These are phyloP conservation scores for Fusarium secorum DNA, from an alignment of 2,329 filamentous ascomycete species.

Conservation along the genomic window DNA sequence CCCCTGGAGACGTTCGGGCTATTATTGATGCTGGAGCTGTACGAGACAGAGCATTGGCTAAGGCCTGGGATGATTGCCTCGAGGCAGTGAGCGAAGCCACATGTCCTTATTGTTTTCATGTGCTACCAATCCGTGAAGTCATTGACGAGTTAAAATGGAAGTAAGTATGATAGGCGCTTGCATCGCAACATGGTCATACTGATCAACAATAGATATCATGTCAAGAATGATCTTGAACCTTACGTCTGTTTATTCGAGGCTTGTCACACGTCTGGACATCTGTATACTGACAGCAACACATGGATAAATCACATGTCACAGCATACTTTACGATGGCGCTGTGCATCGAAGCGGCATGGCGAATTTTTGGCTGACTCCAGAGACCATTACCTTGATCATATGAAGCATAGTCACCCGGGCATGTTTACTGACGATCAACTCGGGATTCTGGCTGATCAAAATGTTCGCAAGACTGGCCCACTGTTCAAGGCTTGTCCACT, in stretches of 20 bases:
- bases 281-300: rapidly evolving
- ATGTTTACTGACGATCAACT: rapidly evolving
- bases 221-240: neutral
- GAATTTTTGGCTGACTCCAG: rapidly evolving
- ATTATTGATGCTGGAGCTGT: too few relatives aligned
- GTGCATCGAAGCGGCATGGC: neutral
- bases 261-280: rapidly evolving
- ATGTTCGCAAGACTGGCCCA: rapidly evolving
- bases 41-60: neutral
- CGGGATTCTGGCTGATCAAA: rapidly evolving
- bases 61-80: neutral
- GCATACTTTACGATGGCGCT: neutral
- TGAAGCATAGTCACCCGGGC: rapidly evolving
- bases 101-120: neutral
- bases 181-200: rapidly evolving
- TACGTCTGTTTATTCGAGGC: neutral
- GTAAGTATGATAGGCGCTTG: rapidly evolving
- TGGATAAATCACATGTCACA: rapidly evolving
- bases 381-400: rapidly evolving
- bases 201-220: neutral
- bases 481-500: rapidly evolving
- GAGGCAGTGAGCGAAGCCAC: neutral
- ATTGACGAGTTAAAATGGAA: neutral
- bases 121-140: neutral
- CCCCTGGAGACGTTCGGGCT: too few relatives aligned